A percentile compares a stretch with the other conserved stretches of the same genome.
These are phyloP conservation scores for Phytophthora chlamydospora DNA, from an alignment of 352 stramenopile genomes.

Conservation along the genomic window DNA sequence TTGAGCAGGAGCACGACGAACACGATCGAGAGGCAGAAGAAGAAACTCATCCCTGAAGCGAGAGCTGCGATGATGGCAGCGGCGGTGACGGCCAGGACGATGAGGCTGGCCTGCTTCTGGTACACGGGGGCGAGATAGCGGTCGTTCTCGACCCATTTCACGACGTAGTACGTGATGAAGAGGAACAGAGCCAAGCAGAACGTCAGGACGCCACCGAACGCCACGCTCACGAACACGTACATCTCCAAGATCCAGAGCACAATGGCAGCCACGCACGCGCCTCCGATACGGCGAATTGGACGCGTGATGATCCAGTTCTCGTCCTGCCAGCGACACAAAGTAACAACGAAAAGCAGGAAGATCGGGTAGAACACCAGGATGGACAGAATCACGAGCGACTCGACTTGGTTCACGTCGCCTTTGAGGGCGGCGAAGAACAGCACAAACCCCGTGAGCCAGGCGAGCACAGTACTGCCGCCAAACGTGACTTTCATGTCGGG, in stretches of 20 bases:
- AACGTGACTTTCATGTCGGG: slow-evolving; percentile 63
- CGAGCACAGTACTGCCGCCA: slow-evolving; percentile 57
- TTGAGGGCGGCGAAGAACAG: slow-evolving; percentile 74
- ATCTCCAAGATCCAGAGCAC: slow-evolving; percentile 81
- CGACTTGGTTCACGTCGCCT: slow-evolving; percentile 68
- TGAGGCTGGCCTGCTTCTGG: slow-evolving; percentile 49
- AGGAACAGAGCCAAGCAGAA: slow-evolving; percentile 70
- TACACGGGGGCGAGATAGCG: slow-evolving; percentile 76
- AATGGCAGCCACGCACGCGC: slow-evolving; percentile 32
- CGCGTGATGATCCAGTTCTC: slow-evolving; percentile 69
- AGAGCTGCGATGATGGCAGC: slow-evolving; percentile 53
- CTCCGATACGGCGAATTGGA: slow-evolving; percentile 40
- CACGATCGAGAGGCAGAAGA: slow-evolving; percentile 85
- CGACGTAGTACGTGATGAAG: slow-evolving; percentile 76
- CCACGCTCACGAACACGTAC: slow-evolving; percentile 68
- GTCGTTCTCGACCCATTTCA: slow-evolving; percentile 89
- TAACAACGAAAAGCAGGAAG: slow-evolving; percentile 74
- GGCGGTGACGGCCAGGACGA: slow-evolving; percentile 47
- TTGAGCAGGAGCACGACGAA: slow-evolving; percentile 87
- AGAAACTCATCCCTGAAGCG: slow-evolving; percentile 67
- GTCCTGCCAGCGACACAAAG: slow-evolving; percentile 81
- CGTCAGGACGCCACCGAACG: slow-evolving; percentile 61
- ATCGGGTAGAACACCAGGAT: slow-evolving; percentile 83
- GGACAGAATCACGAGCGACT: slow-evolving; percentile 75
- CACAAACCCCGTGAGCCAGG: slow-evolving; percentile 73